Conservation (phyloP, 2,329 filamentous ascomycete genomes). For the Boeremia lycopersici region DNA sequence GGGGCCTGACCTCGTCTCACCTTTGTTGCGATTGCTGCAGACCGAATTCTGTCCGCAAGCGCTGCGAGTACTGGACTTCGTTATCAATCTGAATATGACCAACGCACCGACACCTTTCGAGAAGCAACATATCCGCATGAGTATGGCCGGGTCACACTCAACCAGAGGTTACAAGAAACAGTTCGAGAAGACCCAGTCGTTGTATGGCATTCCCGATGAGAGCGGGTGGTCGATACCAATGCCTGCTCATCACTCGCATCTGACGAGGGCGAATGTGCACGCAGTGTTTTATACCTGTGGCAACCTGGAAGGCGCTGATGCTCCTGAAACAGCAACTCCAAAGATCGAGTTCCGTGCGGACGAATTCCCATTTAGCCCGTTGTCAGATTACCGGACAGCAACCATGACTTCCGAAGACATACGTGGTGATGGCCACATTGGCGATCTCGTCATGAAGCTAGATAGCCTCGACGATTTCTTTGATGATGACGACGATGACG, state of each 20-base stretch:
- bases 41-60: conserved; percentile 95
- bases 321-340: conserved; percentile 72
- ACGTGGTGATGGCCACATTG: conserved; percentile 73
- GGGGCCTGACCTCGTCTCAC: conserved; percentile 93
- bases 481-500: conserved; percentile 51
- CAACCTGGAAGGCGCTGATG: conserved; percentile 47
- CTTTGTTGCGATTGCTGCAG: conserved; percentile 83
- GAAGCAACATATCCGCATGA: conserved; percentile 94
- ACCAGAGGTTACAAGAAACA: conserved; percentile 83
- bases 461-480: conserved; percentile 64
- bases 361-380: conserved; percentile 78
- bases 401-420: conserved; percentile 92
- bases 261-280: conserved; percentile 89
- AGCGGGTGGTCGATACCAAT: conserved; percentile 96
- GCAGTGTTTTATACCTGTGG: conserved; percentile 95
- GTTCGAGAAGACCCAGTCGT: conserved; percentile 89
- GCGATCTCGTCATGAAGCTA: conserved; percentile 73
- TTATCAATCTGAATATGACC: conserved; percentile 94
- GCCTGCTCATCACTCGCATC: conserved; percentile 85
- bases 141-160: conserved; percentile 89
- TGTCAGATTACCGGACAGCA: conserved; percentile 74
- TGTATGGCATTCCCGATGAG: conserved; percentile 95
- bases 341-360: conserved; percentile 94
- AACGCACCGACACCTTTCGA: conserved; percentile 80
- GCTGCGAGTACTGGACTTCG: conserved; percentile 87